phyloP scores from a whole-genome alignment of 306 rosid genomes.

The Fagus sylvatica region DNA sequence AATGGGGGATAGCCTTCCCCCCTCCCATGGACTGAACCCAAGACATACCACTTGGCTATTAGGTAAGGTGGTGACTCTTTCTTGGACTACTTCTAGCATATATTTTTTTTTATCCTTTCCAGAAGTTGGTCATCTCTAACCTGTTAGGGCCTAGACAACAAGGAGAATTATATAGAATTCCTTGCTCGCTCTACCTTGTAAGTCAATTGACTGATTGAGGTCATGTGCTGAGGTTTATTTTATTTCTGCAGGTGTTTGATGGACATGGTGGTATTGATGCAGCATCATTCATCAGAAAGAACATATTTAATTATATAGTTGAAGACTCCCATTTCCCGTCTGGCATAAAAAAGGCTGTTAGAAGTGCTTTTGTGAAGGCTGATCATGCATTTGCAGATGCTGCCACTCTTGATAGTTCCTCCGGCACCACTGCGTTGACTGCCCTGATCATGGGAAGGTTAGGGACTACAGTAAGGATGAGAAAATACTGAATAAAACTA shows the following conservation, averaged over 20 bases:
- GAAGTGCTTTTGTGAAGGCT: slow-evolving; percentile 51
- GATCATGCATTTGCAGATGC: slow-evolving; percentile 68
- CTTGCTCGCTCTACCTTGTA: background rate
- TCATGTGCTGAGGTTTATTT: slow-evolving; percentile 16
- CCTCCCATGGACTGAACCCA: background rate
- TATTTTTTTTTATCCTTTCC: background rate
- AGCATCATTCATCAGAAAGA: slow-evolving; percentile 52
- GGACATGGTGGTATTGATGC: slow-evolving; percentile 80
- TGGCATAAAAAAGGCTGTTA: slow-evolving; percentile 46
- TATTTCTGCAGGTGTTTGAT: slow-evolving; percentile 56
- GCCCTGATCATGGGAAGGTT: slow-evolving; percentile 59
- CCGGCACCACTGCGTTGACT: slow-evolving; percentile 61
- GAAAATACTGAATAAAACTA: too few species aligned
- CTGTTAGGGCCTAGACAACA: background rate
- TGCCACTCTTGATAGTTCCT: slow-evolving; percentile 53
- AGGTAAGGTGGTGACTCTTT: background rate
- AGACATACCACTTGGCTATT: background rate
- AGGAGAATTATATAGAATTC: background rate
- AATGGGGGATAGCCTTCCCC: background rate
- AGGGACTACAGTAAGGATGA: too few species aligned
- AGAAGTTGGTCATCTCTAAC: background rate
- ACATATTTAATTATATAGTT: slow-evolving; percentile 49
- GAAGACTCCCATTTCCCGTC: slow-evolving; percentile 54
- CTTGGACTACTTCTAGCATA: background rate
- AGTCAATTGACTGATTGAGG: slow-evolving; percentile 1